phyloP scores from a whole-genome alignment of 345 rosid genomes.

The Rubroshorea leprosula region DNA sequence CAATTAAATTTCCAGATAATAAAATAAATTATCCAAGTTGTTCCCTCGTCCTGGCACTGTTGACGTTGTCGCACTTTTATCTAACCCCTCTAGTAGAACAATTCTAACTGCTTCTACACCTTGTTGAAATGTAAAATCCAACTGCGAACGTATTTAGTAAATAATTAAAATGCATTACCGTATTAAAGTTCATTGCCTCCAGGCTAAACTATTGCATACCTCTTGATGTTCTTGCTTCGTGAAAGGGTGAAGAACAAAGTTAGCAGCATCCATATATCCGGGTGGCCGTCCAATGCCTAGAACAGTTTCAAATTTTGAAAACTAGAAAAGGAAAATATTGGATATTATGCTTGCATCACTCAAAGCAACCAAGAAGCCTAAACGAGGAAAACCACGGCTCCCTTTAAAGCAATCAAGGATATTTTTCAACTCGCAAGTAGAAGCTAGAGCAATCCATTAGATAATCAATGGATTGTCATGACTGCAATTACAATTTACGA shows the following conservation, averaged over 20 bases:
- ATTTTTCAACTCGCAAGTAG: conserved; percentile 67
- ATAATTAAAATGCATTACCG: background rate
- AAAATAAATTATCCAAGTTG: conserved; percentile 34
- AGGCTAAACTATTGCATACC: conserved; percentile 30
- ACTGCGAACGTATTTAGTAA: conserved; percentile 31
- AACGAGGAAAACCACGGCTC: conserved; percentile 81
- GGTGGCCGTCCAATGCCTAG: conserved; percentile 94
- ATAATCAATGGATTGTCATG: background rate
- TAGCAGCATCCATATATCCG: conserved; percentile 74
- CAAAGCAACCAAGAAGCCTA: conserved; percentile 27
- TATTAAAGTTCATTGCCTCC: background rate
- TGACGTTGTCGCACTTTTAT: no score
- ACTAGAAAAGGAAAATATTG: background rate
- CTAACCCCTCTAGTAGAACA: conserved; percentile 61
- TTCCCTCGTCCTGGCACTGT: conserved; percentile 57
- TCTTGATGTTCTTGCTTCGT: conserved; percentile 68
- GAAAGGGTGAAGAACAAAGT: conserved; percentile 70
- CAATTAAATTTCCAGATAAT: no score
- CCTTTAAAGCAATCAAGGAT: conserved; percentile 85
- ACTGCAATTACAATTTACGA: no score
- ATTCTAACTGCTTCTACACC: conserved; percentile 68
- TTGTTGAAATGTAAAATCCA: conserved; percentile 63
- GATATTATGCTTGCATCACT: background rate
- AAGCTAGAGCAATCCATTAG: background rate
- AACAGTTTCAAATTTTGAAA: conserved; percentile 14